These are phyloP conservation scores for Rhizopogon roseolus DNA, from an alignment of 768 basidiomycete genomes.

Conservation along the genomic window DNA sequence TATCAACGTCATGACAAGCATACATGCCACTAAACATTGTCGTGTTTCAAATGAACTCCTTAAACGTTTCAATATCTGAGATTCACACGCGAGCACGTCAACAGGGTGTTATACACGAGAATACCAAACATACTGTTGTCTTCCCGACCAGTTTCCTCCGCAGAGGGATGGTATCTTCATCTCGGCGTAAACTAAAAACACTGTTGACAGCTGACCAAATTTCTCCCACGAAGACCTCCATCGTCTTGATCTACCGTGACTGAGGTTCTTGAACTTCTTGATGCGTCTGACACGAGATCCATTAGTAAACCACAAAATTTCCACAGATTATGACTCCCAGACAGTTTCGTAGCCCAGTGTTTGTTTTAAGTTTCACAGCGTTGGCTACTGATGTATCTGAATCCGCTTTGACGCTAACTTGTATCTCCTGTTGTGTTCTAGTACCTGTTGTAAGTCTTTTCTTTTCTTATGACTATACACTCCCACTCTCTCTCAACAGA, in stretches of 20 bases:
- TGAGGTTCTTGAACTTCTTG: slow-evolving; percentile 42
- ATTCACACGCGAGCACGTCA: neutral
- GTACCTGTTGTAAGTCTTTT: too few species aligned
- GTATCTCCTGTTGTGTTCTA: too few species aligned
- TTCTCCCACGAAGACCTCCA: slow-evolving; percentile 53
- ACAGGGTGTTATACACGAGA: neutral
- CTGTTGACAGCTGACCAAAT: slow-evolving; percentile 48
- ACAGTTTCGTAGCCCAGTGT: too few species aligned
- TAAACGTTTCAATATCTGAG: slow-evolving; percentile 55
- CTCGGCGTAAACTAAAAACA: slow-evolving; percentile 42
- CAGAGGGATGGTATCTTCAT: slow-evolving; percentile 33
- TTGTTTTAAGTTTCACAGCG: too few species aligned
- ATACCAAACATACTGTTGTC: slow-evolving; percentile 13
- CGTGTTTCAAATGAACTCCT: slow-evolving; percentile 47
- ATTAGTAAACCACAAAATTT: too few species aligned
- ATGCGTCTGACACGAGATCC: slow-evolving; percentile 42
- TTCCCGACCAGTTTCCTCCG: slow-evolving; percentile 20
- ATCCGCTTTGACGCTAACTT: too few species aligned
- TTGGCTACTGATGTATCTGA: too few species aligned
- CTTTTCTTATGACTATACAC: too few species aligned
- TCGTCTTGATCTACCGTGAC: slow-evolving; percentile 48
- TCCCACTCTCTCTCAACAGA: too few species aligned
- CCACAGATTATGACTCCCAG: too few species aligned
- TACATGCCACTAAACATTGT: slow-evolving; percentile 24
- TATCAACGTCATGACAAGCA: slow-evolving; percentile 1